Evolutionary conservation across 139 green algal species (phyloP), one percentile per base, ranked within the genome.

Genomic region (Haematococcus lacustris): DNA sequence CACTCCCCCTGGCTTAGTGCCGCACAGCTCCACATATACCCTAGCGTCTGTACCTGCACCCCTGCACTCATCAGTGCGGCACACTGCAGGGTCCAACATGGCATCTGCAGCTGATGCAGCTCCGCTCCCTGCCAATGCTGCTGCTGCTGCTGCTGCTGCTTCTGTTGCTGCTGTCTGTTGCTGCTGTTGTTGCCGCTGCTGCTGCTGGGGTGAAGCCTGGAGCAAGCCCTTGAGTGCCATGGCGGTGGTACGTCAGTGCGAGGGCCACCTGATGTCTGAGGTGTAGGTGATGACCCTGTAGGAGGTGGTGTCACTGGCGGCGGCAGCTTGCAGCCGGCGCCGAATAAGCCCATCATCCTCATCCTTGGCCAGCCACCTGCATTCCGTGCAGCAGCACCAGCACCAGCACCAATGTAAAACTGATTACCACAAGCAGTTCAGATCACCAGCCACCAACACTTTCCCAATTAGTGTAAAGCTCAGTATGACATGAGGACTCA

Each of bases 311-410:
- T 75, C 79, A 23, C 75, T 65, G 30, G 75, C 76, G 25, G 61
- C 66, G 2, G 68, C 73, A n/a, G 50, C 68, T 21, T 78, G 78
- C 23, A 88, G 66, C 23, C 83, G 74, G n/a, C 83, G 68, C 39
- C 76, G 38, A 41, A 86, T 86, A 0, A 80, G 73, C 0, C 79
- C 79, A 68, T 88, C 83, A 72, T 84, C 83, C 65, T 88, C 83
- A 6, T 76, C 38, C 50, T 75, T 85, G 53, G 79, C 82, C n/a
- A 88, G 70, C 82, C 82, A 88, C 71, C 78, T 87, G 74, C 25
- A 26, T 26, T 57, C 40, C 41, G 28, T 6, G 2, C 57, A 65
- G 57, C 57, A 35, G 28, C 25, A 32, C 5, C 28, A 21, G 57
- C 57, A 65, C 65, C 30, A 34, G 68, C 51, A 66, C 2, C 34